A percentile compares a stretch with the other conserved stretches of the same genome.
Conservation (phyloP, 2,329 filamentous ascomycete genomes). For the Fusarium gaditjirri region DNA sequence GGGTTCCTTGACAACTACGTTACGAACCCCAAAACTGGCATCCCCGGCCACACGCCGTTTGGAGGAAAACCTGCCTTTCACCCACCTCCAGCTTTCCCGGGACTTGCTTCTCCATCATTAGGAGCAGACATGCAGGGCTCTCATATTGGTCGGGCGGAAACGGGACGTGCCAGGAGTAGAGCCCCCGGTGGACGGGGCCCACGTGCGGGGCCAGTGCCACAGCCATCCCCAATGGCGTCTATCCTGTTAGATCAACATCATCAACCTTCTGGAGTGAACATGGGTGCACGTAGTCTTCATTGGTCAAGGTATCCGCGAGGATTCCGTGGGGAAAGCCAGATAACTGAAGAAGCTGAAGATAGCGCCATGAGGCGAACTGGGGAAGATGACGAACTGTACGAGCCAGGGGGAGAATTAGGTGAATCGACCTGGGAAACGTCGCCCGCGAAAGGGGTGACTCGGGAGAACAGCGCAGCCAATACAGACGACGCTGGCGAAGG, state of each 20-base stretch:
- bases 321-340: slow-evolving; percentile 60
- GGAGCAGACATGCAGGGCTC: slow-evolving; percentile 67
- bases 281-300: slow-evolving; percentile 59
- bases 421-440: slow-evolving; percentile 71
- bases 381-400: slow-evolving; percentile 65
- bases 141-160: slow-evolving; percentile 53
- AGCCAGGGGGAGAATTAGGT: slow-evolving; percentile 61
- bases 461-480: slow-evolving; percentile 62
- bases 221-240: slow-evolving; percentile 75
- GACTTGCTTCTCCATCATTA: slow-evolving; percentile 70
- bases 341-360: slow-evolving; percentile 66
- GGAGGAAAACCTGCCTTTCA: slow-evolving; percentile 70
- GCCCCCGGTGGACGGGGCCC: slow-evolving; percentile 48
- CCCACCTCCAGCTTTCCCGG: slow-evolving; percentile 79
- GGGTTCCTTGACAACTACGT: slow-evolving; percentile 95
- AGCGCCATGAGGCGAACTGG: slow-evolving; percentile 55
- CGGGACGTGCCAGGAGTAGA: slow-evolving; percentile 58
- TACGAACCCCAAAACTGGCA: slow-evolving; percentile 75
- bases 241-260: slow-evolving; percentile 81
- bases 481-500: slow-evolving; percentile 62
- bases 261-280: slow-evolving; percentile 67
- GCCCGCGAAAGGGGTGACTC: slow-evolving; percentile 60
- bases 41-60: slow-evolving; percentile 69
- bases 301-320: slow-evolving; percentile 56
- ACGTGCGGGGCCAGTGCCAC: slow-evolving; percentile 53